These are phyloP conservation scores for Ophiostoma himal-ulmi DNA, from an alignment of 2,329 filamentous ascomycete genomes.

Conservation along the genomic window DNA sequence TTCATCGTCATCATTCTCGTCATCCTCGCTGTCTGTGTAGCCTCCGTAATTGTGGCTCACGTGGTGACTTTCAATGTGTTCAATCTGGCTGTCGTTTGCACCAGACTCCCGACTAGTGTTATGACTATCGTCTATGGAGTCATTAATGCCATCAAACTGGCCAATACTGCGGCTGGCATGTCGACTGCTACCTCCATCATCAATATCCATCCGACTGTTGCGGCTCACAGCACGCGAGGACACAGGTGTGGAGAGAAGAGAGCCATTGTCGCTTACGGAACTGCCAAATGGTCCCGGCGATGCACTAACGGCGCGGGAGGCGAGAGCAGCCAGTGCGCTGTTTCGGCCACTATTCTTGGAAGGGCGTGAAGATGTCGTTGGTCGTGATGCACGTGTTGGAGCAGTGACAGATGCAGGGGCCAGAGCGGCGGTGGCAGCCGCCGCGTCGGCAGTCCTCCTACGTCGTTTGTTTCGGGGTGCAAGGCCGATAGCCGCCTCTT, in stretches of 20 bases:
- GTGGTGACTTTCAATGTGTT: not conserved
- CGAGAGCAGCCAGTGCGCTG: not conserved
- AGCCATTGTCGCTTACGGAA: not conserved
- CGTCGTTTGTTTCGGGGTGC: not conserved
- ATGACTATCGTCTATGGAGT: not conserved
- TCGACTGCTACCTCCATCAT: not conserved
- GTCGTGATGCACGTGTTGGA: not conserved
- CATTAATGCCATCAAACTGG: not conserved
- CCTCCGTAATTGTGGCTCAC: slow-evolving; percentile 1
- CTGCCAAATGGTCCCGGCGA: not conserved
- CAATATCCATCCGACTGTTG: not conserved
- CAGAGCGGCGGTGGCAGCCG: not conserved
- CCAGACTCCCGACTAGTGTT: not conserved
- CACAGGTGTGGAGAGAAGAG: not conserved
- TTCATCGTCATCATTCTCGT: not conserved
- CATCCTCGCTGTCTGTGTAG: slow-evolving; percentile 7
- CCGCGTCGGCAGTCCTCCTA: not conserved
- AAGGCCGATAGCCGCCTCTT: not conserved
- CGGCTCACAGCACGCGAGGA: slow-evolving; percentile 7
- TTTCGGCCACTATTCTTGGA: not conserved
- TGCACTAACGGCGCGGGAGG: not conserved
- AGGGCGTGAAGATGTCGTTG: not conserved
- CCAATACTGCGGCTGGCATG: not conserved
- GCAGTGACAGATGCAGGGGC: not conserved
- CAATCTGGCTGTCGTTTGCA: not conserved